Percentiles rank a stretch among this genome's conserved stretches.
Evolutionary conservation across 2,329 filamentous ascomycete species (phyloP).

Genomic region (Diaporthe aspalathi): DNA sequence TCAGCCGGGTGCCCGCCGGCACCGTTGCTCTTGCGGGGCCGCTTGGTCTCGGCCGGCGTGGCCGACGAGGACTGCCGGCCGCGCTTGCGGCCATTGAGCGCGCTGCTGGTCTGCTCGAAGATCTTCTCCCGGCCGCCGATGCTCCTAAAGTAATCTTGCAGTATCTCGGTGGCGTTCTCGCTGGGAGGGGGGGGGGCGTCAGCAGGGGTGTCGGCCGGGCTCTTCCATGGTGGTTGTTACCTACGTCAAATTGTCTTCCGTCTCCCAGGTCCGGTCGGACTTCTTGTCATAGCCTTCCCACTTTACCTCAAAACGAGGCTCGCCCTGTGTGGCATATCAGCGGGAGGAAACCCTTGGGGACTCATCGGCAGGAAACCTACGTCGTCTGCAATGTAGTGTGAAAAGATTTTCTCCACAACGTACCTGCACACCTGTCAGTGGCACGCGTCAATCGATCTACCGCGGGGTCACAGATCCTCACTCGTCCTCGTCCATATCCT

Average conservation of each 20-base stretch:
- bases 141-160: constrained; percentile 71
- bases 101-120: constrained; percentile 62
- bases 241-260: constrained; percentile 75
- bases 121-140: constrained; percentile 73
- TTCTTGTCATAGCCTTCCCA: constrained; percentile 83
- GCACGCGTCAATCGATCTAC: constrained; percentile 42
- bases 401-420: constrained; percentile 79
- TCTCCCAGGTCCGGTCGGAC: constrained; percentile 81
- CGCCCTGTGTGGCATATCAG: constrained; percentile 52
- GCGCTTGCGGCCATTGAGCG: constrained; percentile 68
- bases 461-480: constrained; percentile 41
- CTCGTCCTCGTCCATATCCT: constrained; percentile 46
- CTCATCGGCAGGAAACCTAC: constrained; percentile 51
- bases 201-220: background rate
- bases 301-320: constrained; percentile 76
- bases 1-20: constrained; percentile 58
- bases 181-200: constrained; percentile 48
- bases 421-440: constrained; percentile 62
- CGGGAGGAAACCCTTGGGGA: background rate
- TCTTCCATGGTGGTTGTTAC: constrained; percentile 41
- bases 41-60: constrained; percentile 58
- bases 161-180: constrained; percentile 68
- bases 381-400: constrained; percentile 70
- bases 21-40: constrained; percentile 53
- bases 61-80: constrained; percentile 57